Evolutionary conservation across 2,329 filamentous ascomycete species (phyloP), one percentile per base, ranked within the genome.

Genomic region (Fusarium abutilonis): DNA sequence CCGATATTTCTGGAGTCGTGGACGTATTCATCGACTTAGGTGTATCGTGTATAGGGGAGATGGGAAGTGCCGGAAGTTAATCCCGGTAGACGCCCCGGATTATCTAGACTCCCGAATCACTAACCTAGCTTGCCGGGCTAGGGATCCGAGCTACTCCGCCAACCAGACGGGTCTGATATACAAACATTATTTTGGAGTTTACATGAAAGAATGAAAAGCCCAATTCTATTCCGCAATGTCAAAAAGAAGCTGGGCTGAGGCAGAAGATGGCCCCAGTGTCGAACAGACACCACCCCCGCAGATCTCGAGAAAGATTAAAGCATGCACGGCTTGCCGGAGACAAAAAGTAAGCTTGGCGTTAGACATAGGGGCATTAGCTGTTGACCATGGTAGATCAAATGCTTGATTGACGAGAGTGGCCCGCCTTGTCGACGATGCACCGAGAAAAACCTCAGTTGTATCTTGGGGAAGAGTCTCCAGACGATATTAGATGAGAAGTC

Each of bases 401-500:
- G 75, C 49, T 52, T 76, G 32, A 77, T 77, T 68, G 74, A 76
- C 13, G 72, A 74, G 21, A 66, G 58, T n/a, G 74, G 74, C 2
- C 74, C 75, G n/a, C 75, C 75, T 11, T 77, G 76, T 57, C 70
- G 69, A 21, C 63, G 76, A 23, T 77, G 76, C 51, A 51, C 66
- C 2, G 72, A 76, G 45, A 67, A 72, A 15, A 71, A 70, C n/a
- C 56, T 77, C 11, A 67, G 66, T 2, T 77, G 75, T 35, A 73
- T 76, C 0, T 32, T 77, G 28, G 75, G 74, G 54, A 76, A 77
- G 70, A 76, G 73, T 47, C 65, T 77, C 2, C 76, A 77, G 63
- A 77, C 72, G 13, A 70, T 77, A 26, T 75, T 77, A 10, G 74
- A 75, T 48, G 75, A 77, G 48, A 72, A 73, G 40, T 70, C 71